Percentiles rank a stretch among this genome's conserved stretches.
These are phyloP conservation scores for Pseudocercospora musae DNA, from an alignment of 2,329 filamentous ascomycete genomes.

Conservation along the genomic window DNA sequence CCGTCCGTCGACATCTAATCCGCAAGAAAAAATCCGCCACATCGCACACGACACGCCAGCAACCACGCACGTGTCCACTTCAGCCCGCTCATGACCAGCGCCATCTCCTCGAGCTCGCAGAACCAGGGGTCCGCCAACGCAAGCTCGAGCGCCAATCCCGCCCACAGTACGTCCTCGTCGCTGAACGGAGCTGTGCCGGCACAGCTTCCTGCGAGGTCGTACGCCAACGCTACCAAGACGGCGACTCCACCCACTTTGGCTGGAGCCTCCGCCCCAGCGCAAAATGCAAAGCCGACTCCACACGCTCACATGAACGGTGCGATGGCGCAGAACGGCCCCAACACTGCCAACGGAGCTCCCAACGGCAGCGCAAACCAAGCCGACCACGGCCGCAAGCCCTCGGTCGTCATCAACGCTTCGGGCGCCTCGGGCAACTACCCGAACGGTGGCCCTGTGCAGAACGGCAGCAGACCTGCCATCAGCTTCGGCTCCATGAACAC, in stretches of 20 bases:
- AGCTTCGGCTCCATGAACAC: constrained; percentile 77
- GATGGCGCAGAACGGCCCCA: constrained; percentile 37
- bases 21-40: neutral
- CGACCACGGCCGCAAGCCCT: constrained; percentile 80
- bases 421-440: constrained; percentile 70
- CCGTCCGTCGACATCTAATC: neutral
- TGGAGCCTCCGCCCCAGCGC: constrained; percentile 46
- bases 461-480: constrained; percentile 55
- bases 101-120: constrained; percentile 50
- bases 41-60: constrained; percentile 2
- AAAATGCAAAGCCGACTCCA: constrained; percentile 59
- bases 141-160: constrained; percentile 47
- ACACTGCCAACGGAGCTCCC: constrained; percentile 54
- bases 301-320: constrained; percentile 74
- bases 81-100: constrained; percentile 59
- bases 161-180: constrained; percentile 50
- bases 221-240: constrained; percentile 61
- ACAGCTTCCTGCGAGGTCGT: constrained; percentile 56
- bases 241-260: constrained; percentile 52
- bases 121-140: constrained; percentile 49
- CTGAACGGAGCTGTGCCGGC: constrained; percentile 52
- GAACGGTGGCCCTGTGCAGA: constrained; percentile 68
- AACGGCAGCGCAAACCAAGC: constrained; percentile 61
- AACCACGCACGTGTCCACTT: constrained; percentile 8
- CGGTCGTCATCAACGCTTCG: constrained; percentile 85